Evolutionary conservation across 768 basidiomycete species (phyloP).

Genomic region (Leccinum obscurum): DNA sequence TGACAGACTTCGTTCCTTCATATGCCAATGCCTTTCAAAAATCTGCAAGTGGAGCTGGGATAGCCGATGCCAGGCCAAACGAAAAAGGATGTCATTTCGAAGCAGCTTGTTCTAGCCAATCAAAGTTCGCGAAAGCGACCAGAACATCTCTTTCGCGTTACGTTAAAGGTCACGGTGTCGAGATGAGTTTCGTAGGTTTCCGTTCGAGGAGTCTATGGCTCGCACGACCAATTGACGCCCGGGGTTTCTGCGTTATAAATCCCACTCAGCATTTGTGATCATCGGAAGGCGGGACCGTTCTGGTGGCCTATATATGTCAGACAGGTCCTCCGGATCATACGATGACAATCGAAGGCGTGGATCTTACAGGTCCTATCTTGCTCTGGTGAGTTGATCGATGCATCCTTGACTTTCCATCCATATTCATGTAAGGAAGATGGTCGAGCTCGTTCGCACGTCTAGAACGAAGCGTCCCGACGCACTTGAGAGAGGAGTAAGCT

Average conservation of each 20-base stretch:
- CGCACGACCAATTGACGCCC: too few relatives aligned
- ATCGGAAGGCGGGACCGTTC: background rate
- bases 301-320: background rate
- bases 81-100: background rate
- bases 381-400: background rate
- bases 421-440: slow-evolving; percentile 1
- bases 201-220: background rate
- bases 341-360: slow-evolving; percentile 12
- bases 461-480: background rate
- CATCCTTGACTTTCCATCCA: background rate
- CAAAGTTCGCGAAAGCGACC: background rate
- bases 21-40: slow-evolving; percentile 43
- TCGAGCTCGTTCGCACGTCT: slow-evolving; percentile 5
- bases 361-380: slow-evolving; percentile 10
- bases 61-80: slow-evolving; percentile 17
- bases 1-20: slow-evolving; percentile 41
- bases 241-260: background rate
- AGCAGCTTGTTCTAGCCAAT: background rate
- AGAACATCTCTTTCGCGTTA: background rate
- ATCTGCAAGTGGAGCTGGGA: slow-evolving; percentile 35
- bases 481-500: background rate
- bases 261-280: background rate
- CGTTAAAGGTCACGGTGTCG: background rate
- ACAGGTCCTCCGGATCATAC: slow-evolving; percentile 4
- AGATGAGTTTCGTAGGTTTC: background rate